A percentile compares a stretch with the other conserved stretches of the same genome.
Evolutionary conservation across 2,329 filamentous ascomycete genomes (phyloP).

Genomic region (Epichloe scottii): DNA sequence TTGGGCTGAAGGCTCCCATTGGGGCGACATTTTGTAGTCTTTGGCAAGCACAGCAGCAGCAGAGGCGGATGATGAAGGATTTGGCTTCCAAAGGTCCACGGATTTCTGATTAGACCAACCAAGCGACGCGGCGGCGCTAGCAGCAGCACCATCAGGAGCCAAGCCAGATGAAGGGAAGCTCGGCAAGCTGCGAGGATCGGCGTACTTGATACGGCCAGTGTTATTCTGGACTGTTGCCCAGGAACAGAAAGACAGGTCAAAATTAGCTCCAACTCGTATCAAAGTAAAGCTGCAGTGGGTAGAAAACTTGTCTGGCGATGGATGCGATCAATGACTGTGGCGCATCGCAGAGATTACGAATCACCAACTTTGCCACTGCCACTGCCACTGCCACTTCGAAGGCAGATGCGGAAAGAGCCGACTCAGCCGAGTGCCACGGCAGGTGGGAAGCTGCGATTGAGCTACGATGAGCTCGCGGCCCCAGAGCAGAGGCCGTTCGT

Average conservation of each 20-base stretch:
- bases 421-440: no score
- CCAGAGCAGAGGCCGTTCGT: background rate
- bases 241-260: background rate
- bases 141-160: conserved; percentile 43
- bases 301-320: background rate
- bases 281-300: background rate
- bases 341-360: background rate
- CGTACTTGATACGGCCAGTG: conserved; percentile 50
- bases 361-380: background rate
- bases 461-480: background rate
- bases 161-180: conserved; percentile 60
- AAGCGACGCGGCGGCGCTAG: conserved; percentile 60
- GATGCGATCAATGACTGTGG: background rate
- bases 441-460: background rate
- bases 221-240: conserved; percentile 6
- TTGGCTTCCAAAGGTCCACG: conserved; percentile 53
- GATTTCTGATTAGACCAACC: conserved; percentile 59
- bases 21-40: conserved; percentile 30
- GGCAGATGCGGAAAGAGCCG: background rate
- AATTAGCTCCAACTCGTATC: background rate
- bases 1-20: conserved; percentile 52
- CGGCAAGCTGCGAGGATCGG: conserved; percentile 58
- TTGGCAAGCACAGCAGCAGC: conserved; percentile 31
- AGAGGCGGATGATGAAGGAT: conserved; percentile 39
- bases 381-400: background rate